Evolutionary conservation across 2,329 filamentous ascomycete species (phyloP).

Genomic region (Colletotrichum salicis): DNA sequence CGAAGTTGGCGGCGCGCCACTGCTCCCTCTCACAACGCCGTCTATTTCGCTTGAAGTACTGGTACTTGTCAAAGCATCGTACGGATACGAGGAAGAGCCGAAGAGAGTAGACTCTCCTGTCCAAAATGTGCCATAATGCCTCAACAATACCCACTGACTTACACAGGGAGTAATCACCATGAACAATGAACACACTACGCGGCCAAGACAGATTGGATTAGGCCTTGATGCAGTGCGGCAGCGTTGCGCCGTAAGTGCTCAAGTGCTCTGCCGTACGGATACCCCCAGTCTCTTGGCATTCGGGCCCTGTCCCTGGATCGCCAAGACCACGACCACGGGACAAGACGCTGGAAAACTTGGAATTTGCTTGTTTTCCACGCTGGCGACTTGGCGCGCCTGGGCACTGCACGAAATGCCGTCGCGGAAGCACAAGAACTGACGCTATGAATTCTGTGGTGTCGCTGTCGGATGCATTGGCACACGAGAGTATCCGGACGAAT

Average conservation of each 20-base stretch:
- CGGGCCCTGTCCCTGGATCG: conserved; percentile 28
- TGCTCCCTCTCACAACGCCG: conserved; percentile 3
- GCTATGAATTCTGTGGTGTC: not conserved
- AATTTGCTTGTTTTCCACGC: conserved; percentile 34
- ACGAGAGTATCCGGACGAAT: too few species aligned
- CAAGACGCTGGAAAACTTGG: conserved; percentile 35
- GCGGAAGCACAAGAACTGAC: not conserved
- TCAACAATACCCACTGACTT: not conserved
- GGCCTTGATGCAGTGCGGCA: conserved; percentile 3
- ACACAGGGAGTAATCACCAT: not conserved
- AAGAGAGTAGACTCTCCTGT: not conserved
- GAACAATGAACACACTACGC: not conserved
- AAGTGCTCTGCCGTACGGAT: not conserved
- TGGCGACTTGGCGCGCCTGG: conserved; percentile 34
- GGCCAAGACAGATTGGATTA: not conserved
- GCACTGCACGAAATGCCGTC: conserved; percentile 8
- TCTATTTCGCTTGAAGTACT: not conserved
- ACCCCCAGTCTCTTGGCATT: conserved; percentile 7
- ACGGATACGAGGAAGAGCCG: conserved; percentile 8
- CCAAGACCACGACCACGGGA: conserved; percentile 35
- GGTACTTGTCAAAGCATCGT: not conserved
- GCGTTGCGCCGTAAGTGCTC: not conserved
- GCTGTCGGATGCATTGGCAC: too few species aligned
- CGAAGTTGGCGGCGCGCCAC: conserved; percentile 16
- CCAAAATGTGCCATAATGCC: not conserved